Conservation (phyloP, 495 filamentous ascomycete genomes). For the Pseudoneurospora amorphoporcata region DNA sequence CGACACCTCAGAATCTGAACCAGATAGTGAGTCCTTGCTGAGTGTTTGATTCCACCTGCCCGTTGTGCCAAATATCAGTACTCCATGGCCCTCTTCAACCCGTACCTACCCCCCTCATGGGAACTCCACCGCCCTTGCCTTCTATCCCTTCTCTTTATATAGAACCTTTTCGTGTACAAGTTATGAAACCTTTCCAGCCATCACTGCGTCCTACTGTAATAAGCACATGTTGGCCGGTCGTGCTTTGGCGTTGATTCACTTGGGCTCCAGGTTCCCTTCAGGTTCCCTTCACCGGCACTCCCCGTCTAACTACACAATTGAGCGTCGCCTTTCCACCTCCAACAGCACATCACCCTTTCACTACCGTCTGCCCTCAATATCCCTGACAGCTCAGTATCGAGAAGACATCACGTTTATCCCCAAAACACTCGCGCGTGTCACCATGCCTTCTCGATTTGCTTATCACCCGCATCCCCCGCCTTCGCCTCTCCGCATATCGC, state of each 20-base stretch:
- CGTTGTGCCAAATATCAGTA: not conserved
- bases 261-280: not conserved
- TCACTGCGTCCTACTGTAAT: not conserved
- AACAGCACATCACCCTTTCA: not conserved
- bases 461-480: not conserved
- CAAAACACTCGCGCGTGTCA: no score
- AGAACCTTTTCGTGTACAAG: not conserved
- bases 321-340: not conserved
- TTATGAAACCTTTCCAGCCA: not conserved
- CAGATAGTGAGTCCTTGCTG: constrained; percentile 57
- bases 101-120: not conserved
- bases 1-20: constrained; percentile 83
- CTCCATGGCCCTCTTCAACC: not conserved
- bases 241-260: not conserved
- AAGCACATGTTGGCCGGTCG: not conserved
- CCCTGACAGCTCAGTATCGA: not conserved
- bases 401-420: not conserved
- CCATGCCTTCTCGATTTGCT: not conserved
- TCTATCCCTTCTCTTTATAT: not conserved
- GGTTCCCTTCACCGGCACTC: not conserved
- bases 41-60: constrained; percentile 5
- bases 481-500: not conserved
- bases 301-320: not conserved
- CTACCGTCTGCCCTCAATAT: not conserved
- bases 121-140: not conserved